A percentile compares a stretch with the other conserved stretches of the same genome.
Conservation (phyloP, 768 basidiomycete species). For the Arthromyces matolae region DNA sequence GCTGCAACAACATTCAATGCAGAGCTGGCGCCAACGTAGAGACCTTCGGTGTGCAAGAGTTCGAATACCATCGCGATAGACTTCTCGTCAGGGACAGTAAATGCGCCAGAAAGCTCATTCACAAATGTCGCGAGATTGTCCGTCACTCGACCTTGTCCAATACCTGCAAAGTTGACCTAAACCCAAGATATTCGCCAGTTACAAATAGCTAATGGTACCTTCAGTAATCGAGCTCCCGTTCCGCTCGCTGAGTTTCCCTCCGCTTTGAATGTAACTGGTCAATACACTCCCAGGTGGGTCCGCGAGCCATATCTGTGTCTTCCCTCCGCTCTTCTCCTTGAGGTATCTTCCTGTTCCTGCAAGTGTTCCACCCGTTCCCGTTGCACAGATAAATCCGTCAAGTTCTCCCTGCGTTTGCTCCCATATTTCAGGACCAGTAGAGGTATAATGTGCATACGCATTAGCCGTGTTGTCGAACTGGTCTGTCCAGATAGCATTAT, state of each 20-base stretch:
- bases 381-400: conserved; percentile 91
- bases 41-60: conserved; percentile 84
- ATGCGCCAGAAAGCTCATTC: conserved; percentile 72
- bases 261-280: conserved; percentile 76
- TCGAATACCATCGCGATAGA: conserved; percentile 93
- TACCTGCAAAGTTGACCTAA: conserved; percentile 48
- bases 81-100: conserved; percentile 84
- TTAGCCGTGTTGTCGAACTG: conserved; percentile 98
- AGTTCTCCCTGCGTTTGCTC: conserved; percentile 74
- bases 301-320: conserved; percentile 88
- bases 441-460: conserved; percentile 77
- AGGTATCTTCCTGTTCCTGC: conserved; percentile 84
- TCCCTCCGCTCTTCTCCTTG: conserved; percentile 76
- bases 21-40: conserved; percentile 92
- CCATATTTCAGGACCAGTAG: conserved; percentile 98
- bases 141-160: conserved; percentile 95
- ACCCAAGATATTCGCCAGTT: neutral
- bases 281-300: conserved; percentile 96
- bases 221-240: conserved; percentile 89
- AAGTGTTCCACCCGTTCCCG: conserved; percentile 94
- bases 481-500: conserved; percentile 93
- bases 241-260: conserved; percentile 73
- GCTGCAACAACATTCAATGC: conserved; percentile 96
- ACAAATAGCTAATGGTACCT: conserved; percentile 46
- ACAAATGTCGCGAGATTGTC: conserved; percentile 85